Evolutionary conservation across 768 basidiomycete species (phyloP).

Genomic region (Sarcomyxa edulis): DNA sequence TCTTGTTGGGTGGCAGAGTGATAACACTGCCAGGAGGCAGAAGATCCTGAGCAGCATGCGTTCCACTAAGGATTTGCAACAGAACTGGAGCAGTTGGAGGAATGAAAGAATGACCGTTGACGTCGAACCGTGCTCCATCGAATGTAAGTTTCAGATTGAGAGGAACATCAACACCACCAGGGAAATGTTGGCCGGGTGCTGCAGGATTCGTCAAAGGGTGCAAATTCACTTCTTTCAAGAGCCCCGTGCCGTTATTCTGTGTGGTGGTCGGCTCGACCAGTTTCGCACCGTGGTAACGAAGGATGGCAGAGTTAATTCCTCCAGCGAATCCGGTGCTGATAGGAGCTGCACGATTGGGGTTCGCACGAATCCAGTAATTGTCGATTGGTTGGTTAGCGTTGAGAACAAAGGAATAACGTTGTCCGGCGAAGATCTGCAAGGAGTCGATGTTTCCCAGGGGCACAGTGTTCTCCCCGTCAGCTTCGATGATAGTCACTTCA

Average conservation of each 20-base stretch:
- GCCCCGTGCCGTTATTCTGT: slow-evolving; percentile 8
- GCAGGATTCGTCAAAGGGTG: slow-evolving; percentile 23
- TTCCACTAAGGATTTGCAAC: slow-evolving; percentile 35
- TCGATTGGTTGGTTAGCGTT: slow-evolving; percentile 27
- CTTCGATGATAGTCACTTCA: slow-evolving; percentile 44
- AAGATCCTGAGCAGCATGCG: slow-evolving; percentile 21
- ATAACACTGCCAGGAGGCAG: slow-evolving; percentile 26
- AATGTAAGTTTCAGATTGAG: slow-evolving; percentile 22
- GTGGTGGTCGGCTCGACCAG: slow-evolving; percentile 23
- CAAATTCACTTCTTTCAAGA: slow-evolving; percentile 27
- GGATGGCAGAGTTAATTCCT: slow-evolving; percentile 16
- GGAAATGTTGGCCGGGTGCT: slow-evolving; percentile 26
- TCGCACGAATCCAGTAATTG: slow-evolving; percentile 45
- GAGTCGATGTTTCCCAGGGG: slow-evolving; percentile 26
- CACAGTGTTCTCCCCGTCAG: slow-evolving; percentile 24
- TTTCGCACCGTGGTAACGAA: slow-evolving; percentile 29
- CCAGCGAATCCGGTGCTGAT: slow-evolving; percentile 16
- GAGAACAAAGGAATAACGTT: slow-evolving; percentile 36
- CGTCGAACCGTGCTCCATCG: slow-evolving; percentile 13
- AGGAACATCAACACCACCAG: slow-evolving; percentile 37
- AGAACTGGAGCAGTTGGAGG: slow-evolving; percentile 31
- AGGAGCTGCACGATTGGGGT: slow-evolving; percentile 24
- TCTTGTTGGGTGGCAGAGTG: slow-evolving; percentile 26
- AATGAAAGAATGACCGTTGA: slow-evolving; percentile 15
- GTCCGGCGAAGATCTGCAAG: slow-evolving; percentile 30